phyloP scores from a whole-genome alignment of 257 asterid species.

The Lavandula angustifolia region DNA sequence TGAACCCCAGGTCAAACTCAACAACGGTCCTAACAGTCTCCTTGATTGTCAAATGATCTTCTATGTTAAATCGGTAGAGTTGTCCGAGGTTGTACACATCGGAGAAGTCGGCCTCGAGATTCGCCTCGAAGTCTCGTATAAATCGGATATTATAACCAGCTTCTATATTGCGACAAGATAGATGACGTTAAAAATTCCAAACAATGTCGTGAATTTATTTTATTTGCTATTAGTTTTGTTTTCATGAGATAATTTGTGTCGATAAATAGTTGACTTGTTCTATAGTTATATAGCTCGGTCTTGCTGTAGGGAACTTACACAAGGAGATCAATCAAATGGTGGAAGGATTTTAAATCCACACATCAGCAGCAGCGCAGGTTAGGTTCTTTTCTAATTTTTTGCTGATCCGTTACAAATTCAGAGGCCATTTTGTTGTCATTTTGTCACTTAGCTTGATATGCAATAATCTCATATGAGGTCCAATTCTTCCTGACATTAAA shows the following conservation, averaged over 20 bases:
- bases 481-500: neutral
- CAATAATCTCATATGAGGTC: neutral
- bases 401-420: neutral
- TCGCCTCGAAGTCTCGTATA: no score
- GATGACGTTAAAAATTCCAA: no score
- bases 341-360: conserved; percentile 28
- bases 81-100: no score
- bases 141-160: no score
- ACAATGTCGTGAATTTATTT: neutral
- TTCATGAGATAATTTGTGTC: neutral
- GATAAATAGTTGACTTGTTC: neutral
- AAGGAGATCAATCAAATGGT: conserved; percentile 29
- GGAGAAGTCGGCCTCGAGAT: no score
- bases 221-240: conserved; percentile 19
- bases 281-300: conserved; percentile 25
- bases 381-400: conserved; percentile 31
- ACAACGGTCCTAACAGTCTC: no score
- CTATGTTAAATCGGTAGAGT: no score
- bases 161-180: no score
- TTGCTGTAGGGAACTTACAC: conserved; percentile 36
- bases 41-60: no score
- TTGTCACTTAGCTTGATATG: neutral
- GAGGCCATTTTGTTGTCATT: neutral
- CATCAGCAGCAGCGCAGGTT: conserved; percentile 37
- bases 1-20: no score